phyloP scores from a whole-genome alignment of 2,329 filamentous ascomycete genomes.

The Ophiostoma ulmi region DNA sequence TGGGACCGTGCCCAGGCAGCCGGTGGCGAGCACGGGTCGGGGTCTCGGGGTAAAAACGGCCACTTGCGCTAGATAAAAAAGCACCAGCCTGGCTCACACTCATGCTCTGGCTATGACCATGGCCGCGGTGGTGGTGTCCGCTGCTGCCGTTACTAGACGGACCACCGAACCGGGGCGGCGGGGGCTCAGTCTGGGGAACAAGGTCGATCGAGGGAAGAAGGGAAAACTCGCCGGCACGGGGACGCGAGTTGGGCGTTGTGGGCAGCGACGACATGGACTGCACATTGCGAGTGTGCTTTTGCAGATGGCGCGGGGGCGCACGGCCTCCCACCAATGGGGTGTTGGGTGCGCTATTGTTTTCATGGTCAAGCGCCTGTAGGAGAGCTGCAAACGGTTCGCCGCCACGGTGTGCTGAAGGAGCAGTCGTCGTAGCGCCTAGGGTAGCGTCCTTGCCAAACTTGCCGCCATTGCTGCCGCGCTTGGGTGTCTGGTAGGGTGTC shows the following conservation, averaged over 20 bases:
- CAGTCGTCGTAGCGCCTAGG: slow-evolving; percentile 22
- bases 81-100: slow-evolving; percentile 18
- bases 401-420: slow-evolving; percentile 31
- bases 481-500: slow-evolving; percentile 50
- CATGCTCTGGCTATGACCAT: slow-evolving; percentile 18
- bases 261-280: slow-evolving; percentile 84
- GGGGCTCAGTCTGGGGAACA: slow-evolving; percentile 55
- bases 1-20: slow-evolving; percentile 19
- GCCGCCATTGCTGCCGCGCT: slow-evolving; percentile 32
- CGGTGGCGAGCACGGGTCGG: slow-evolving; percentile 33
- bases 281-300: slow-evolving; percentile 66
- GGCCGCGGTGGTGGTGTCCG: background rate
- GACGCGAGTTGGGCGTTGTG: slow-evolving; percentile 61
- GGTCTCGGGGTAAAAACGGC: slow-evolving; percentile 44
- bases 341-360: slow-evolving; percentile 64
- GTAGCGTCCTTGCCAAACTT: slow-evolving; percentile 25
- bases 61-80: slow-evolving; percentile 20
- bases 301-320: slow-evolving; percentile 44
- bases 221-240: slow-evolving; percentile 44
- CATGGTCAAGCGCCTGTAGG: slow-evolving; percentile 73
- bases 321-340: slow-evolving; percentile 53
- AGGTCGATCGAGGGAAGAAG: slow-evolving; percentile 60
- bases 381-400: slow-evolving; percentile 70
- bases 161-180: slow-evolving; percentile 34
- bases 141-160: background rate